Base-by-base conservation (phyloP, 2,329 filamentous ascomycete species). In the Fusarium luffae region DNA sequence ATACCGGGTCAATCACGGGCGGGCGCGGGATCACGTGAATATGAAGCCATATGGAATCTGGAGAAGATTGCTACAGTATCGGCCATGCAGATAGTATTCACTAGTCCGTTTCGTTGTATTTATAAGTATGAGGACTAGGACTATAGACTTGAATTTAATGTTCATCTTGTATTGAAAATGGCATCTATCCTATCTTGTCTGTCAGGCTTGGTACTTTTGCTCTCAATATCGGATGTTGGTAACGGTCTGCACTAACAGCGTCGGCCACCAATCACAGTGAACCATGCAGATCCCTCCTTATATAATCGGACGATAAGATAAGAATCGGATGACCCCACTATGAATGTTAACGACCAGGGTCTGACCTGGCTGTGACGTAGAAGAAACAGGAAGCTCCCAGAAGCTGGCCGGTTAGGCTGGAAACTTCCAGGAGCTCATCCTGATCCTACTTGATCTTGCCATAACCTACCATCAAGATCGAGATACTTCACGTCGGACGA, bases 331-430 rank as follows among this genome's bases (percentile, higher is more conserved):
- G 21, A 25, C 49, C 48, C 77, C 58, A 77, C 12, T 37, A 37
- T 37, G 34, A 32, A 32, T 32, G 30, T 32, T 54, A 7, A 11
- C 27, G 30, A 27, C 34, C 16, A 50, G 44, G 48, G 42, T 21
- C 47, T 32, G 55, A 72, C 71, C 69, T 73, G 73, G 73, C 50
- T 66, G 78, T 79, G 78, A 80, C 78, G 77, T 80, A 78, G 72
- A 74, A 75, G 52, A 63, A 32, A 72, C 77, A 70, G 47, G 70
- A 69, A 71, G 74, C 66, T 79, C 77, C 78, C 49, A 66, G 63
- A 66, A 67, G 55, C 63, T 66, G 44, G 57, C 23, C 70, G 72
- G 76, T 68, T 73, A 75, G 51, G 78, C 69, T 71, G 63, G 70
- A 64, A 66, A 57, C 67, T 76, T 79, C 76, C 69, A 75, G 42